Conservation (phyloP, 2,329 filamentous ascomycete species). For the Hypoxylon sp. region DNA sequence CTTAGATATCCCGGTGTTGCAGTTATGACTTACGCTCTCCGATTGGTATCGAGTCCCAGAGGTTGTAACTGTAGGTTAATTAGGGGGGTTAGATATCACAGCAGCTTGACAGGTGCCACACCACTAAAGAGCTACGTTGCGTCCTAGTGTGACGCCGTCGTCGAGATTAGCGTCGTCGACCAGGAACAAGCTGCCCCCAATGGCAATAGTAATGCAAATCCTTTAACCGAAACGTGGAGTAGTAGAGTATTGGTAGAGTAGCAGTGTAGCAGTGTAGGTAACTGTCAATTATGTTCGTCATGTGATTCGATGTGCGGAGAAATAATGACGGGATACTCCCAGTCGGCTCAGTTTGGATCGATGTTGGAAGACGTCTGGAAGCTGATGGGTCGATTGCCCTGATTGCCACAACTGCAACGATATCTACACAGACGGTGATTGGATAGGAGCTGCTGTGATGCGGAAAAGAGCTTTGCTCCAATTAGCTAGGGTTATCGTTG, state of each 20-base stretch:
- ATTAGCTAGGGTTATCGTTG: too few species aligned
- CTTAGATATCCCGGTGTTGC: slow-evolving; percentile 8
- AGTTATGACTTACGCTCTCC: slow-evolving; percentile 1
- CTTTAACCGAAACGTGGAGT: too few species aligned
- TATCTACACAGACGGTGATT: slow-evolving; percentile 28
- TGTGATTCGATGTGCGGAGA: too few species aligned
- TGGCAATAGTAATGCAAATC: too few species aligned
- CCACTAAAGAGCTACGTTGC: background rate
- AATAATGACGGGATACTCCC: slow-evolving; percentile 1
- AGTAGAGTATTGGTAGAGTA: too few species aligned
- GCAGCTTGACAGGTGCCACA: background rate
- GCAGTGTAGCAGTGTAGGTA: too few species aligned
- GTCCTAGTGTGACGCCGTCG: slow-evolving; percentile 1
- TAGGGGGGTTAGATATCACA: too few species aligned
- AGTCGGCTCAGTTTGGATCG: background rate
- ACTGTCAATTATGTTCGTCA: too few species aligned
- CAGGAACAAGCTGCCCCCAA: too few species aligned
- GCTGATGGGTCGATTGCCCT: slow-evolving; percentile 4
- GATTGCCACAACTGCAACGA: slow-evolving; percentile 19
- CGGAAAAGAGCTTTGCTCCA: slow-evolving; percentile 15
- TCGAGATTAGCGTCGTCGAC: too few species aligned
- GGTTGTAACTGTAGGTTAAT: background rate
- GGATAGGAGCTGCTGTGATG: slow-evolving; percentile 13
- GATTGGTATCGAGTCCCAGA: slow-evolving; percentile 2
- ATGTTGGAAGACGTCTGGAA: slow-evolving; percentile 38